phyloP scores from a whole-genome alignment of 768 basidiomycete genomes.

The Boletus eberwhitei region DNA sequence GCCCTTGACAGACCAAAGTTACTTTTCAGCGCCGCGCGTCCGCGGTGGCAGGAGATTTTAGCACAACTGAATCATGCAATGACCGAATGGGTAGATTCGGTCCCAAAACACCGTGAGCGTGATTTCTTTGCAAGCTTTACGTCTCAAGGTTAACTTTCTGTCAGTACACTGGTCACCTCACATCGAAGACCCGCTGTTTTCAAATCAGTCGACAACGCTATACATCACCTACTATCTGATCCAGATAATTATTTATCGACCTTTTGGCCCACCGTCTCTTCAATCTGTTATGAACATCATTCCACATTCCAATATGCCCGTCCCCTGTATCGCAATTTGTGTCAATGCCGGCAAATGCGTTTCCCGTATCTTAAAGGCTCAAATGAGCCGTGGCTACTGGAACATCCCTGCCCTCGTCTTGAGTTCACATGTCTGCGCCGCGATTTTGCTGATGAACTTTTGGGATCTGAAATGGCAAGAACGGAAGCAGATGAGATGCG shows the following conservation, averaged over 20 bases:
- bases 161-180: slow-evolving; percentile 60
- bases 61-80: slow-evolving; percentile 66
- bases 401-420: slow-evolving; percentile 43
- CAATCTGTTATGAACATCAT: slow-evolving; percentile 21
- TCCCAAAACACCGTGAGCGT: slow-evolving; percentile 64
- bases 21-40: slow-evolving; percentile 48
- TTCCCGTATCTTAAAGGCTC: slow-evolving; percentile 54
- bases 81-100: slow-evolving; percentile 65
- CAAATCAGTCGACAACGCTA: slow-evolving; percentile 56
- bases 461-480: slow-evolving; percentile 56
- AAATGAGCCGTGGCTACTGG: slow-evolving; percentile 43
- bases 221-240: slow-evolving; percentile 57
- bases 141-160: not conserved
- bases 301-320: slow-evolving; percentile 33
- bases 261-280: slow-evolving; percentile 52
- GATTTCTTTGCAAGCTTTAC: not conserved
- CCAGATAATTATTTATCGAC: slow-evolving; percentile 67
- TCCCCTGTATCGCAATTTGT: slow-evolving; percentile 57
- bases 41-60: slow-evolving; percentile 57
- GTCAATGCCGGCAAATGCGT: slow-evolving; percentile 59
- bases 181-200: slow-evolving; percentile 44
- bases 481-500: slow-evolving; percentile 27
- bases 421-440: slow-evolving; percentile 48
- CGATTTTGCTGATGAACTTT: slow-evolving; percentile 50
- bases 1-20: slow-evolving; percentile 64